Evolutionary conservation across 2,329 filamentous ascomycete species (phyloP).

Genomic region (Scedosporium dehoogii): DNA sequence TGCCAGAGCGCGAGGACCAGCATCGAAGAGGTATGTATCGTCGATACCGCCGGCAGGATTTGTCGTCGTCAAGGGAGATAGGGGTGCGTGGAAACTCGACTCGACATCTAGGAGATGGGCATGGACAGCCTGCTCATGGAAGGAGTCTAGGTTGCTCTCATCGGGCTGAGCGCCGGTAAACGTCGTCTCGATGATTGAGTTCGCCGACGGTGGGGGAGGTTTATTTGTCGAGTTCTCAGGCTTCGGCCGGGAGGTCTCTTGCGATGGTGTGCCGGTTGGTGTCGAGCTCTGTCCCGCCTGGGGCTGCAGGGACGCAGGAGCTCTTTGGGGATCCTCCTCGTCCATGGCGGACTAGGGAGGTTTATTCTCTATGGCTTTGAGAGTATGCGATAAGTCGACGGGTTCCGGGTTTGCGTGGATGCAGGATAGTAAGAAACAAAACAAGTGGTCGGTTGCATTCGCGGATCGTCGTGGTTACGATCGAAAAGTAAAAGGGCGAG

Average conservation of each 20-base stretch:
- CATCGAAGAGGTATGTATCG: conserved; percentile 51
- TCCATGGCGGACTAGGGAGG: background rate
- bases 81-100: conserved; percentile 51
- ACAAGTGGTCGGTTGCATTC: background rate
- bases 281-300: background rate
- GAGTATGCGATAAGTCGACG: background rate
- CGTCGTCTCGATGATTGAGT: conserved; percentile 4
- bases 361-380: background rate
- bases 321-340: background rate
- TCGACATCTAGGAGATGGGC: conserved; percentile 54
- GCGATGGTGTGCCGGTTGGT: background rate
- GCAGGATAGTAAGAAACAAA: background rate
- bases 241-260: background rate
- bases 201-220: background rate
- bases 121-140: conserved; percentile 37
- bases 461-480: background rate
- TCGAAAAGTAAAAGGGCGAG: background rate
- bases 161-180: conserved; percentile 2
- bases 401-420: background rate
- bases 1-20: background rate
- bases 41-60: conserved; percentile 35
- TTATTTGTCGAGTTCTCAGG: background rate
- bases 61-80: conserved; percentile 44
- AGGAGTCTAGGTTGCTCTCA: conserved; percentile 2
- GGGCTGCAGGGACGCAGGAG: background rate